Base-by-base conservation (phyloP, 192 early-diverging fungal species). In the Podila clonocystis region DNA sequence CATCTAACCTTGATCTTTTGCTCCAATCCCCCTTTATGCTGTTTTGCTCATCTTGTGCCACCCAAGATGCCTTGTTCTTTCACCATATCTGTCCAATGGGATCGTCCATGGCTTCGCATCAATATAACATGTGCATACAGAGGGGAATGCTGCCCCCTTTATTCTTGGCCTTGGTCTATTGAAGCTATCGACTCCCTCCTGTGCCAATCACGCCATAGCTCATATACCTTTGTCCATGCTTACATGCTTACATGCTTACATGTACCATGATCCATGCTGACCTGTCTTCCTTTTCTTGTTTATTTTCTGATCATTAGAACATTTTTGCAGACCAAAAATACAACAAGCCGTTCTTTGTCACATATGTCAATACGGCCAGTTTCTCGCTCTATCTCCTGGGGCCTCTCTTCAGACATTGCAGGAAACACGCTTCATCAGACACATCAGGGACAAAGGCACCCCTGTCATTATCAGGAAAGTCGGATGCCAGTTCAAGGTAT, bases 291-390 rank as follows among this genome's bases (percentile, higher is more conserved):
- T 17, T 52, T 52, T 52, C 5, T 52, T 52, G 2, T 52, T 4
- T 50, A n/a, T 52, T 28, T 29, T 19, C 29, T 24, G 17, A 12
- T 19, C 15, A 28, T 15, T 63, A 91, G 89, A 90, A 85, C 83
- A 87, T 94, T 28, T 93, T 94, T 85, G 87, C 83, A 52, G 87
- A 91, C 52, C 85, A 89, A 62, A 70, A 88, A 22, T 95, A 88
- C 83, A 89, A 91, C 83, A 91, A 88, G 59, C 93, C 94, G 3
- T 94, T 94, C 71, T 85, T 93, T 33, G 85, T 95, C 57, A 95
- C 94, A 9, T 95, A 93, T 79, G 41, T 93, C 50, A 94, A 93
- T 82, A 94, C 93, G 0, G 85, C 89, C 5, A 87, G 92, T 0
- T 94, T 95, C 75, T 91, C 92, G 17, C 66, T 95, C 12, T 94